phyloP scores from a whole-genome alignment of 345 rosid species.

The Eucalyptus curtisii region DNA sequence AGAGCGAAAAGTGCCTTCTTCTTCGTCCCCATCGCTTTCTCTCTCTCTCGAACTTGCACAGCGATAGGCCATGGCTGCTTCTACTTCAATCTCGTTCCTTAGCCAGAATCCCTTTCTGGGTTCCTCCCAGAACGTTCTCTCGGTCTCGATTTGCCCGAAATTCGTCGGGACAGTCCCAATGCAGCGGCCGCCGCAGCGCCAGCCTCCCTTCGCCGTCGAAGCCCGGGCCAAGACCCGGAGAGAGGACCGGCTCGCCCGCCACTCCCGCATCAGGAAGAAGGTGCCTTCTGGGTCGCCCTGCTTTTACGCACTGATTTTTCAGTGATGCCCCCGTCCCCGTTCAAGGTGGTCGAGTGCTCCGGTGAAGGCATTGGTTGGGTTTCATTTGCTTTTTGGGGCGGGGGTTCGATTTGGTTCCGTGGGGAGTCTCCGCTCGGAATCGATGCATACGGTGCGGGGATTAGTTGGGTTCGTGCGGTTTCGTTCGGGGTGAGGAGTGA shows the following conservation, averaged over 20 bases:
- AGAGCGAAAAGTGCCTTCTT: neutral
- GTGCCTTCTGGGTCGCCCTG: constrained; percentile 1
- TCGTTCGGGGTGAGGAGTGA: neutral
- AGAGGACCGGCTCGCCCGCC: constrained; percentile 79
- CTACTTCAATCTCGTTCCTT: neutral
- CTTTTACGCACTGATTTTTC: neutral
- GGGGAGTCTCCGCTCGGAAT: neutral
- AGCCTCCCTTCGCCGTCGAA: constrained; percentile 25
- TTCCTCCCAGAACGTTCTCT: neutral
- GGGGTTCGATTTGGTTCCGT: neutral
- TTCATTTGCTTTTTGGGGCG: neutral
- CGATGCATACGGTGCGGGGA: neutral
- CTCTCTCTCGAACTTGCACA: neutral
- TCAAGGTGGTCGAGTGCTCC: neutral
- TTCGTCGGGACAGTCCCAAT: constrained; percentile 4
- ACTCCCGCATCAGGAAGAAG: constrained; percentile 89
- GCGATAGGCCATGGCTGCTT: neutral
- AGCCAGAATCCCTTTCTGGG: constrained; percentile 1
- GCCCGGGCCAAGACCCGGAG: constrained; percentile 56
- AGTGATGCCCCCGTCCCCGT: neutral
- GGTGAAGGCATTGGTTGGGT: neutral
- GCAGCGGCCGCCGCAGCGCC: constrained; percentile 10
- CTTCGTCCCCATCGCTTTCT: neutral
- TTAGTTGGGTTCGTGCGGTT: neutral
- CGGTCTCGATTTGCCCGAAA: neutral